Percentiles rank a stretch among this genome's conserved stretches.
These are phyloP conservation scores for Penicillium sclerotigenum DNA, from an alignment of 2,329 filamentous ascomycete genomes.

Conservation along the genomic window DNA sequence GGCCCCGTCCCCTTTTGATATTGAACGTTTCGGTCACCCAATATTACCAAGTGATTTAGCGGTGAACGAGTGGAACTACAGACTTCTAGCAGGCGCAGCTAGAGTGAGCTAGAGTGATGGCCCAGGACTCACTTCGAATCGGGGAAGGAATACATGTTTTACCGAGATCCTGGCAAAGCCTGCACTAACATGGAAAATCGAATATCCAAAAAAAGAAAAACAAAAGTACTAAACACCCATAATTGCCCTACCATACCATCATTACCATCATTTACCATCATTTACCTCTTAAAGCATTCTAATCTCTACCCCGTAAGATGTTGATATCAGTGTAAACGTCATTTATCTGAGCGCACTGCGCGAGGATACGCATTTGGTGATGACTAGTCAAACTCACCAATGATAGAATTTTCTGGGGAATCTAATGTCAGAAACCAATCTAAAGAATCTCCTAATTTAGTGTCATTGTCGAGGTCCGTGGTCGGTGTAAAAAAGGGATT, in stretches of 20 bases:
- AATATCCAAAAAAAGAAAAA: background rate
- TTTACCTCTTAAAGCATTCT: no score
- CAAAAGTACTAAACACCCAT: background rate
- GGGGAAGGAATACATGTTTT: background rate
- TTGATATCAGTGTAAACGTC: constrained; percentile 1
- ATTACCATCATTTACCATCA: background rate
- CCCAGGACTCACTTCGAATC: background rate
- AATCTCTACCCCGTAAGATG: no score
- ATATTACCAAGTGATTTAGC: background rate
- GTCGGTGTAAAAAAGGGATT: background rate
- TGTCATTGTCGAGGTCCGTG: background rate
- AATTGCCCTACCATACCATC: no score
- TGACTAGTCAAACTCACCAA: background rate
- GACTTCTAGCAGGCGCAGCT: background rate
- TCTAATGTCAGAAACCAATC: background rate
- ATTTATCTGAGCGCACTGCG: background rate
- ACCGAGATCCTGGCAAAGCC: background rate
- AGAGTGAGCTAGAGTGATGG: background rate
- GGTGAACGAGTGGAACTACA: background rate
- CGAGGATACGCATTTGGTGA: background rate
- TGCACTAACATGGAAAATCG: background rate
- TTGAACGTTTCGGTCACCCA: background rate
- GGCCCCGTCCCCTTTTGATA: background rate
- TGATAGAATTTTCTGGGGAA: background rate
- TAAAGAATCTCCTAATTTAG: background rate